Evolutionary conservation across 75 land plant genomes (phyloP), one percentile per base, ranked within the genome.

Genomic region (Isoetes taiwanensis): DNA sequence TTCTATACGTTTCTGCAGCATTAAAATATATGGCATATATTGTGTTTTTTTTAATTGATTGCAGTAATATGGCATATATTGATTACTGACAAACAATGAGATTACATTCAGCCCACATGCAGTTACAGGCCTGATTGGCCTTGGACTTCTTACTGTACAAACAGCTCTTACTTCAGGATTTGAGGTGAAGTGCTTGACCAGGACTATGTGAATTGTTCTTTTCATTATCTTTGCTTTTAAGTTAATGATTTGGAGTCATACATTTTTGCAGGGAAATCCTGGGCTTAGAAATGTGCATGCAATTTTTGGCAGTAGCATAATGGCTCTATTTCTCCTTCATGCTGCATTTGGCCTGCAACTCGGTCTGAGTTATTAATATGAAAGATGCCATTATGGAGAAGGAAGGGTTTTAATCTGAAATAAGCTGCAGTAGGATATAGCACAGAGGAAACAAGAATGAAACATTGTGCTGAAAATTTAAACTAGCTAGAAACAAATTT

Each of bases 261-360:
- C 14, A 58, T 3, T 34, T 11, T 19, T 32, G 68, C 70, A 86
- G 91, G 81, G 72, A 8, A 78, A 80, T 64, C 80, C 84, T 26
- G 78, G 69, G n/a, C 31, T 87, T 40, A 54, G 89, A 28, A 80
- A 73, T 52, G 78, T 78, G 5, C 94, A 84, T 61, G 84, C 81
- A 11, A 64, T 77, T 0, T 65, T 87, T 16, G 94, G 94, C 2
- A 80, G 84, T 41, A 75, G 88, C 33, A 84, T 87, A 41, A 84
- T 87, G 89, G 50, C 76, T 0, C 53, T 87, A 6, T 87, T 87
- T 67, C 65, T 87, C 0, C 38, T 87, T n/a, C 89, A 87, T 69
- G 73, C 75, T 1, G 66, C 76, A 10, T 64, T 83, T 35, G 94
- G 94, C 17, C 73, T 87, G 50, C 84, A 84, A 35, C 75, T 87